Evolutionary conservation across 129 eudicot genomes (phyloP).

Genomic region (Artemisia annua): DNA sequence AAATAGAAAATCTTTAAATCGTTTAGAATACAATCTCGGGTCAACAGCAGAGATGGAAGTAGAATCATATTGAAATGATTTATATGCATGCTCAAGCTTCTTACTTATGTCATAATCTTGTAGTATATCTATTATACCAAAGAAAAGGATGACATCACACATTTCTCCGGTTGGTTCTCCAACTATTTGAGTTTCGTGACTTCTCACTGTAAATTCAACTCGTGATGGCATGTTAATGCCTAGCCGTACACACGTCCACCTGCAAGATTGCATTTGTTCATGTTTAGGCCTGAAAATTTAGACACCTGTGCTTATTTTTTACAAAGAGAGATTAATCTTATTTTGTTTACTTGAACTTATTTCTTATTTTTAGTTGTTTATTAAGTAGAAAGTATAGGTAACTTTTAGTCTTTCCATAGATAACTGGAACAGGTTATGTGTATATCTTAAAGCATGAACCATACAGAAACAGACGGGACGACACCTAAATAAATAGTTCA

Average conservation of each 20-base stretch:
- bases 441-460: too few relatives aligned
- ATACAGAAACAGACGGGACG: too few relatives aligned
- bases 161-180: slow-evolving; percentile 68
- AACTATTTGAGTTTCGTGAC: slow-evolving; percentile 50
- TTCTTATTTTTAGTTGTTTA: not conserved
- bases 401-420: too few relatives aligned
- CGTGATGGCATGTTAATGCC: slow-evolving; percentile 72
- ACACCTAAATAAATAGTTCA: too few relatives aligned
- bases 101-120: slow-evolving; percentile 91
- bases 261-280: slow-evolving; percentile 24
- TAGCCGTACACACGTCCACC: slow-evolving; percentile 50
- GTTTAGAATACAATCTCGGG: slow-evolving; percentile 67
- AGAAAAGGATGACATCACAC: slow-evolving; percentile 62
- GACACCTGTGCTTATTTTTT: not conserved
- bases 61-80: slow-evolving; percentile 73
- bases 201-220: slow-evolving; percentile 59
- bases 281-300: not conserved
- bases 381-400: too few relatives aligned
- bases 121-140: slow-evolving; percentile 79
- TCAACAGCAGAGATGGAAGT: slow-evolving; percentile 87
- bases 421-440: too few relatives aligned
- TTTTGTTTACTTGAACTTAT: not conserved
- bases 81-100: slow-evolving; percentile 90
- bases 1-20: slow-evolving; percentile 71
- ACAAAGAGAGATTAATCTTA: not conserved